phyloP scores from a whole-genome alignment of 805 yeast species.

The Helenozyma baotianmanensis region DNA sequence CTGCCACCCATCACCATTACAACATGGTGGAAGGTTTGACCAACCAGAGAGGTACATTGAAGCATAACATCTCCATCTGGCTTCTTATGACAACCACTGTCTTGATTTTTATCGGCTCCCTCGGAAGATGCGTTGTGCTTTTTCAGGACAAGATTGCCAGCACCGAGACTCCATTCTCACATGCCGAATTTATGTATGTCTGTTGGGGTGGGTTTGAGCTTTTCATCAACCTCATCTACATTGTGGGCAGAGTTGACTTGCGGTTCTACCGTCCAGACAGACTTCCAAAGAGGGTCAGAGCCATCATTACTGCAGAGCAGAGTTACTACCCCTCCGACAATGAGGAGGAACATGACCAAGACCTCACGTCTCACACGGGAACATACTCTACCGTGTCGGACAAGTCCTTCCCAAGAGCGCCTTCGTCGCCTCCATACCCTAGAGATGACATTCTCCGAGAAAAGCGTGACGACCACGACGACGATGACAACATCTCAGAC shows the following conservation, averaged over 20 bases:
- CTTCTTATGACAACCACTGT: slow-evolving; percentile 44
- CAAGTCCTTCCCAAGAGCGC: slow-evolving; percentile 6
- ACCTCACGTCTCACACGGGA: slow-evolving; percentile 1
- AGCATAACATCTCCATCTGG: slow-evolving; percentile 49
- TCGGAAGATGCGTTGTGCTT: slow-evolving; percentile 46
- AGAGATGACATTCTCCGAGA: slow-evolving; percentile 11
- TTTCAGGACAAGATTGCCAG: slow-evolving; percentile 29
- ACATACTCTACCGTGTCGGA: slow-evolving; percentile 9
- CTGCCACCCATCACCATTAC: slow-evolving; percentile 47
- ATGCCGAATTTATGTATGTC: slow-evolving; percentile 59
- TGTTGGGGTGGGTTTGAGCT: slow-evolving; percentile 67
- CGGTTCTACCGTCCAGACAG: slow-evolving; percentile 77
- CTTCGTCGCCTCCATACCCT: slow-evolving; percentile 15
- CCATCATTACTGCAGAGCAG: slow-evolving; percentile 41
- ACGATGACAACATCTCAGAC: slow-evolving; percentile 15
- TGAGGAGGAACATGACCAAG: slow-evolving; percentile 19
- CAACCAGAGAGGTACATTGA: slow-evolving; percentile 38
- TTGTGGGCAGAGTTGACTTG: slow-evolving; percentile 65
- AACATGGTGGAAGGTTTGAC: slow-evolving; percentile 35
- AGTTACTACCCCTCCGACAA: slow-evolving; percentile 29
- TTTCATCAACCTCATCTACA: slow-evolving; percentile 50
- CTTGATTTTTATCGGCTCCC: slow-evolving; percentile 46
- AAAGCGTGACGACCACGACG: slow-evolving; percentile 6
- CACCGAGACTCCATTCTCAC: slow-evolving; percentile 15
- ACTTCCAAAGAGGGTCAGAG: slow-evolving; percentile 36